Conservation (phyloP, 345 rosid species). For the Gossypium turneri region DNA sequence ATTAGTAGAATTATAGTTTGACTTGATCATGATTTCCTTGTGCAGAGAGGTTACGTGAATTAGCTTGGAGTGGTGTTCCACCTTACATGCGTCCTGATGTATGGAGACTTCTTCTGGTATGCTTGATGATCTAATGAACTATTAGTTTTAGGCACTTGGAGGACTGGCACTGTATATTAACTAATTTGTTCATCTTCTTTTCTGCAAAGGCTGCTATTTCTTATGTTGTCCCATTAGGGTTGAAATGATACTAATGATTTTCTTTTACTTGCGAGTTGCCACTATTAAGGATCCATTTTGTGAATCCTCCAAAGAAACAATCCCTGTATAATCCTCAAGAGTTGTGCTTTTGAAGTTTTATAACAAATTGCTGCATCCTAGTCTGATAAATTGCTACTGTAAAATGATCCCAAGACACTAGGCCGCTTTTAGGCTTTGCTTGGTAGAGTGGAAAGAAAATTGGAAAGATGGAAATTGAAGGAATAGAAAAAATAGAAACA, state of each 20-base stretch:
- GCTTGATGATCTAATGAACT: constrained; percentile 22
- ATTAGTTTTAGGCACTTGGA: constrained; percentile 12
- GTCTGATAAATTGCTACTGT: not conserved
- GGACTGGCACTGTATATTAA: not conserved
- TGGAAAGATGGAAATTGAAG: no score
- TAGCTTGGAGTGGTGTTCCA: constrained; percentile 98
- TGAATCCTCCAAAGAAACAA: not conserved
- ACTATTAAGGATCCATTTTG: not conserved
- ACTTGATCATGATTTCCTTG: not conserved
- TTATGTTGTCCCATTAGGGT: not conserved
- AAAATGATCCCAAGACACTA: not conserved
- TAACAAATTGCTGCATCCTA: not conserved
- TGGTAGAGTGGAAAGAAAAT: no score
- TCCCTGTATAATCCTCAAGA: not conserved
- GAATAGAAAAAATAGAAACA: no score
- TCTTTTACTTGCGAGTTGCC: not conserved
- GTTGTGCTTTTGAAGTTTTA: not conserved
- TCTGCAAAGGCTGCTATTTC: not conserved
- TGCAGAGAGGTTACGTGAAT: constrained; percentile 81
- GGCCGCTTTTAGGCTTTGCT: not conserved
- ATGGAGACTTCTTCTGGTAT: constrained; percentile 97
- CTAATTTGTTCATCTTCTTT: not conserved
- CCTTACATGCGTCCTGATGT: constrained; percentile 82
- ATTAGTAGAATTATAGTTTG: constrained; percentile 3
- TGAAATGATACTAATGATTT: not conserved